phyloP scores from a whole-genome alignment of 2,329 filamentous ascomycete genomes.

The Rasamsonia emersonii region DNA sequence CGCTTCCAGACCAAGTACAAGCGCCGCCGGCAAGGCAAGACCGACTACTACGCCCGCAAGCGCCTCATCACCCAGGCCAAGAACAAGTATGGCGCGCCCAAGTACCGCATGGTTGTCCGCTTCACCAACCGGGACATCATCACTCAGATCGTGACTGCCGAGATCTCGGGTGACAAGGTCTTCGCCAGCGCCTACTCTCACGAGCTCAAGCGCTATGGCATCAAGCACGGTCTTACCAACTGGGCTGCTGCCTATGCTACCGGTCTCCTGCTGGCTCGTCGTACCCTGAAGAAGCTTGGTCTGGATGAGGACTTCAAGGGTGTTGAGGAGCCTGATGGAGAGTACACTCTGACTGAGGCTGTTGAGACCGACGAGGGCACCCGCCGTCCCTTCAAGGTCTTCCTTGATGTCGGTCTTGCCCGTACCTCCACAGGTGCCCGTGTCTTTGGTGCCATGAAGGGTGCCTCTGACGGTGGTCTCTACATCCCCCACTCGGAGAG shows the following conservation, averaged over 20 bases:
- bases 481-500: constrained; percentile 97
- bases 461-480: constrained; percentile 96
- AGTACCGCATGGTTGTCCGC: constrained; percentile 98
- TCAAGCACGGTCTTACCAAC: constrained; percentile 98
- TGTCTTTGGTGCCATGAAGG: constrained; percentile 99
- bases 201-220: constrained; percentile 96
- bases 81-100: constrained; percentile 99
- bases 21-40: constrained; percentile 92
- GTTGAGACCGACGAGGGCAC: constrained; percentile 76
- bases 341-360: constrained; percentile 93
- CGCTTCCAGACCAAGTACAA: constrained; percentile 99
- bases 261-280: constrained; percentile 93
- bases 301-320: constrained; percentile 87
- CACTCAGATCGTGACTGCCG: constrained; percentile 91
- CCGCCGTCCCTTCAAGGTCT: constrained; percentile 98
- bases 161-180: constrained; percentile 97
- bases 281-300: constrained; percentile 92
- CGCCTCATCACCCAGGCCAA: constrained; percentile 99
- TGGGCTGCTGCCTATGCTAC: constrained; percentile 97
- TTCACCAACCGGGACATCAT: constrained; percentile 99
- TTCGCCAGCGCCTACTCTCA: constrained; percentile 87
- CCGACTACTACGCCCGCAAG: constrained; percentile 99
- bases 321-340: constrained; percentile 94
- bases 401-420: constrained; percentile 94
- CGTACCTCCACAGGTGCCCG: constrained; percentile 97